Evolutionary conservation across 2,329 filamentous ascomycete species (phyloP).

Genomic region (Fusarium piperis): DNA sequence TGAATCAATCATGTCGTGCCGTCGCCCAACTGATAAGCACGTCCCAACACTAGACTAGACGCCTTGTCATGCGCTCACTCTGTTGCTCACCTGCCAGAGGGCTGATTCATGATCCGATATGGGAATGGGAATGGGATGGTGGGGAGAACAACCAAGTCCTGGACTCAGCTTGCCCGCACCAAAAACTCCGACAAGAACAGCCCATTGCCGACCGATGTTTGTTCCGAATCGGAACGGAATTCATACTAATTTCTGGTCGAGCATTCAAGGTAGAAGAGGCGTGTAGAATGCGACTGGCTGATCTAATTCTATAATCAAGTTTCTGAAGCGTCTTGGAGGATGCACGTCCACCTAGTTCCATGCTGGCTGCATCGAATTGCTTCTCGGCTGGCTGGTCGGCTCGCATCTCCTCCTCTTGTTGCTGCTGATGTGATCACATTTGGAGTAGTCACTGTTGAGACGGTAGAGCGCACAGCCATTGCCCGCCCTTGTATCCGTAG

Average conservation of each 20-base stretch:
- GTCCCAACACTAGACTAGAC: not conserved
- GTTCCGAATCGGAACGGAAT: slow-evolving; percentile 7
- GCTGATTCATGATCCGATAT: slow-evolving; percentile 23
- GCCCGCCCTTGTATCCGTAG: not conserved
- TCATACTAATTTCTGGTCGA: not conserved
- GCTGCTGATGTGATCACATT: slow-evolving; percentile 36
- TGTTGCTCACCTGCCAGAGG: slow-evolving; percentile 32
- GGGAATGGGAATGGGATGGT: slow-evolving; percentile 14
- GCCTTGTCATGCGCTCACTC: slow-evolving; percentile 34
- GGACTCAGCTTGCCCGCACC: not conserved
- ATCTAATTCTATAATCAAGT: not conserved
- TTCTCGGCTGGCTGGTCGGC: slow-evolving; percentile 24
- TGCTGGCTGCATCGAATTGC: slow-evolving; percentile 3
- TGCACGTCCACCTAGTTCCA: slow-evolving; percentile 10
- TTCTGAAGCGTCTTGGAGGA: not conserved
- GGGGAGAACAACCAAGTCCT: slow-evolving; percentile 18
- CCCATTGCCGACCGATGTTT: slow-evolving; percentile 2
- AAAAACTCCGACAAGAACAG: slow-evolving; percentile 11
- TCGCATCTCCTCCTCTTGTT: slow-evolving; percentile 18
- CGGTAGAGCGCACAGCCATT: not conserved
- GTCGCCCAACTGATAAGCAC: slow-evolving; percentile 18
- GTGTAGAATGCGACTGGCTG: not conserved
- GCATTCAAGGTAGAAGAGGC: not conserved
- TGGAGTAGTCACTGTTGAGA: not conserved
- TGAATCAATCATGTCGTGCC: slow-evolving; percentile 16